Conservation (phyloP, 345 rosid genomes). For the Eucalyptus camaldulensis region DNA sequence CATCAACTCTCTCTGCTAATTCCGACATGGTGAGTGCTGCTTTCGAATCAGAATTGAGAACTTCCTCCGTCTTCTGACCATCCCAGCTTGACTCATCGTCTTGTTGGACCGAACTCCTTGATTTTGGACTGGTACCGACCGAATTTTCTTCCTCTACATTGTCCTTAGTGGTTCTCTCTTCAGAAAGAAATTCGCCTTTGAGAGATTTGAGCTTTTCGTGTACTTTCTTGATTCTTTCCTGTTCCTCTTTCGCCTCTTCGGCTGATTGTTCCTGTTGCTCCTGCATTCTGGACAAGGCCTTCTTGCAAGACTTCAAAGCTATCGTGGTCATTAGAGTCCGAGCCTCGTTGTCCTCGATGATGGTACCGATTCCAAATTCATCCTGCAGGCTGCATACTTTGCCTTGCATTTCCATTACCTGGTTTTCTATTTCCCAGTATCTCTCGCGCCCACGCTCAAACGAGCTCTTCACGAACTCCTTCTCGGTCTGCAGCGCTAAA, state of each 20-base stretch:
- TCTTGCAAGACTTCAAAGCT: conserved; percentile 65
- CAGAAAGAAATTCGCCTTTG: conserved; percentile 6
- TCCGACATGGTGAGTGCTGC: conserved; percentile 27
- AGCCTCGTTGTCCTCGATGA: conserved; percentile 66
- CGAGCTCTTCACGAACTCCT: conserved; percentile 55
- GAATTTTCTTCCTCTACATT: background rate
- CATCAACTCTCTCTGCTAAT: conserved; percentile 62
- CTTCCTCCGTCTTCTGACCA: conserved; percentile 12
- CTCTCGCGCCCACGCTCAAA: conserved; percentile 34
- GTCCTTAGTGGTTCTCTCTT: background rate
- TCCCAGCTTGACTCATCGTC: conserved; percentile 4
- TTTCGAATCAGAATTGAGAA: conserved; percentile 9
- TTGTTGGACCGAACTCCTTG: background rate
- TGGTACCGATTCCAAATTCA: conserved; percentile 50
- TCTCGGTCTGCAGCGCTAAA: conserved; percentile 57
- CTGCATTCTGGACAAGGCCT: conserved; percentile 40
- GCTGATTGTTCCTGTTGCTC: conserved; percentile 41
- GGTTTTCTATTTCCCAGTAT: conserved; percentile 48
- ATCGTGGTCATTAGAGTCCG: conserved; percentile 59
- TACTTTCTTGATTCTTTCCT: conserved; percentile 31
- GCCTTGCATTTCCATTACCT: conserved; percentile 46
- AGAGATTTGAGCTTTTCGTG: conserved; percentile 25
- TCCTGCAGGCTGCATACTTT: conserved; percentile 53
- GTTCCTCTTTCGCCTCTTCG: conserved; percentile 37
- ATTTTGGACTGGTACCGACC: background rate